A percentile compares a stretch with the other conserved stretches of the same genome.
These are phyloP conservation scores for Aspergillus piperis DNA, from an alignment of 2,329 filamentous ascomycete genomes.

Conservation along the genomic window DNA sequence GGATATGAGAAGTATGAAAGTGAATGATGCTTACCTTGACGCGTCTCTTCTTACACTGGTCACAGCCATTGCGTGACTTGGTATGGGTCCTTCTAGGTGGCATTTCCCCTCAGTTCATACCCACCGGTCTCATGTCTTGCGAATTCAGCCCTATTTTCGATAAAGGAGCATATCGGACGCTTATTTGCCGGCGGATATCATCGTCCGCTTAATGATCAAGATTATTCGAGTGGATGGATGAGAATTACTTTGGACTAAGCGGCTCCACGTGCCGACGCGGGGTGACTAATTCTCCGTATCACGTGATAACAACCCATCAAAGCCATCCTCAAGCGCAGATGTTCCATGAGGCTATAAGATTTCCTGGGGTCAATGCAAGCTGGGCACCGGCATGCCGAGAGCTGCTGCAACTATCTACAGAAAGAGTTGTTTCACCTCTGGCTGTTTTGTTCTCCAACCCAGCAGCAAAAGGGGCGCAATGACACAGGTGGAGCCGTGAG, in stretches of 20 bases:
- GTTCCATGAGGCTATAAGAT: not conserved
- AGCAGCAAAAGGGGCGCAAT: not conserved
- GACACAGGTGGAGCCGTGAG: not conserved
- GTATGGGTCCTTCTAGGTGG: slow-evolving; percentile 43
- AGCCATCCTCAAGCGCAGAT: not conserved
- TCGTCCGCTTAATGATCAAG: too few species aligned
- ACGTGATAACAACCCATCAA: not conserved
- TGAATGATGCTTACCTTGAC: slow-evolving; percentile 38
- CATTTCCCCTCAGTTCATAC: slow-evolving; percentile 25
- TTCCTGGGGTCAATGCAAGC: not conserved
- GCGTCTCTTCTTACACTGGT: slow-evolving; percentile 43
- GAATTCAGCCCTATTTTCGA: not conserved
- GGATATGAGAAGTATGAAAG: not conserved
- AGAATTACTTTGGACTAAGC: not conserved
- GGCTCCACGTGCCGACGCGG: not conserved
- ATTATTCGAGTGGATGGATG: too few species aligned
- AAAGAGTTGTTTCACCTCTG: not conserved
- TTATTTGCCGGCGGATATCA: not conserved
- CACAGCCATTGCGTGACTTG: slow-evolving; percentile 47
- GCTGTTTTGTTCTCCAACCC: not conserved
- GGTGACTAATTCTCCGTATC: not conserved
- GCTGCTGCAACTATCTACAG: not conserved
- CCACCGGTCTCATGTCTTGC: not conserved
- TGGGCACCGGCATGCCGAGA: not conserved
- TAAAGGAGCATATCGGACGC: not conserved